A percentile compares a stretch with the other conserved stretches of the same genome.
Conservation (phyloP, 2,329 filamentous ascomycete species). For the Cadophora sp. region DNA sequence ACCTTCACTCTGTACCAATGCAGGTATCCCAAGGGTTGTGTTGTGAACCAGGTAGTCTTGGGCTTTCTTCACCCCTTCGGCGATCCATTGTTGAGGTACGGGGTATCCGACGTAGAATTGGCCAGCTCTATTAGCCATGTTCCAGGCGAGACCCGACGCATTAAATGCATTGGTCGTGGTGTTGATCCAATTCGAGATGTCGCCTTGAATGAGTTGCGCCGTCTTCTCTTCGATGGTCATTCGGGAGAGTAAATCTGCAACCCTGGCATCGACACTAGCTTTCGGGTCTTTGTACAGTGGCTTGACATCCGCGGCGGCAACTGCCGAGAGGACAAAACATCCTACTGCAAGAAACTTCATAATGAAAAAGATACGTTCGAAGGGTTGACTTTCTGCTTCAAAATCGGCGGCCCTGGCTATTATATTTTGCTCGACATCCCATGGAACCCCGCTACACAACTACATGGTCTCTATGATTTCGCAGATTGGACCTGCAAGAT, state of each 20-base stretch:
- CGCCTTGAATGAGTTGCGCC: constrained; percentile 72
- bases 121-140: constrained; percentile 59
- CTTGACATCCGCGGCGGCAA: not conserved
- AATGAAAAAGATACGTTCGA: not conserved
- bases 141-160: constrained; percentile 68
- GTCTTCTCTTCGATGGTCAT: constrained; percentile 81
- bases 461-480: not conserved
- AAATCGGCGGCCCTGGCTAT: not conserved
- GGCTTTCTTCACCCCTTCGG: constrained; percentile 65
- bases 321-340: not conserved
- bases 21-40: constrained; percentile 73
- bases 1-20: constrained; percentile 75
- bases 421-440: not conserved
- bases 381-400: not conserved
- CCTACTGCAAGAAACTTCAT: constrained; percentile 17
- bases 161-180: constrained; percentile 72
- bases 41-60: constrained; percentile 74
- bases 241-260: constrained; percentile 60
- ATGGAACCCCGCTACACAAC: not conserved
- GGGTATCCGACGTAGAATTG: constrained; percentile 76
- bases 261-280: constrained; percentile 23
- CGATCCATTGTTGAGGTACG: constrained; percentile 67
- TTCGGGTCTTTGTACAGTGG: constrained; percentile 25
- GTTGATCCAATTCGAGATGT: constrained; percentile 77
- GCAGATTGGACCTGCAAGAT: not conserved